A percentile compares a stretch with the other conserved stretches of the same genome.
Evolutionary conservation across 495 filamentous ascomycete genomes (phyloP).

Genomic region (Aspergillus sclerotioniger): DNA sequence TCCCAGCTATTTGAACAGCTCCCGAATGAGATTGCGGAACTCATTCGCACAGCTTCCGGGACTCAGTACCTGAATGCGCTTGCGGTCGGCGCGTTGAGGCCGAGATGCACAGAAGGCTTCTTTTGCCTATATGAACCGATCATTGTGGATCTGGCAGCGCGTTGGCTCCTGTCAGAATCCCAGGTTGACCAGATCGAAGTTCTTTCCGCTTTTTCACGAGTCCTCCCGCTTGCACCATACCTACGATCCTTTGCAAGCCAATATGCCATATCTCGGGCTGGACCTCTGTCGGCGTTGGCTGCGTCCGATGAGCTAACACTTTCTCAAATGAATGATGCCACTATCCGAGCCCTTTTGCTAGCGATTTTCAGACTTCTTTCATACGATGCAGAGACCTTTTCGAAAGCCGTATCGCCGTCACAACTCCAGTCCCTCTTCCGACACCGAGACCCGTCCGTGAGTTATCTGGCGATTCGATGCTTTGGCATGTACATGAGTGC

Average conservation of each 20-base stretch:
- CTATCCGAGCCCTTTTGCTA: constrained; percentile 52
- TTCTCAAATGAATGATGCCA: constrained; percentile 34
- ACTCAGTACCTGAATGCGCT: constrained; percentile 68
- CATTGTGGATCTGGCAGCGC: constrained; percentile 75
- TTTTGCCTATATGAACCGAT: constrained; percentile 68
- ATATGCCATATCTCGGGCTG: constrained; percentile 43
- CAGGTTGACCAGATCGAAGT: constrained; percentile 47
- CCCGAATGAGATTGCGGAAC: constrained; percentile 61
- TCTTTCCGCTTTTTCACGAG: constrained; percentile 71
- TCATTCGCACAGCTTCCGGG: constrained; percentile 61
- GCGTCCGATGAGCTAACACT: constrained; percentile 39
- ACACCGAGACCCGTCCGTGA: constrained; percentile 57
- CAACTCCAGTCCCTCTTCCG: constrained; percentile 65
- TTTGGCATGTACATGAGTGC: constrained; percentile 75
- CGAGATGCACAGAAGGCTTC: constrained; percentile 62
- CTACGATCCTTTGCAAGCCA: constrained; percentile 51
- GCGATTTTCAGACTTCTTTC: constrained; percentile 73
- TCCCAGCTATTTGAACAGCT: constrained; percentile 51
- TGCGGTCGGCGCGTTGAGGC: constrained; percentile 62
- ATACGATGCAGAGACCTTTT: constrained; percentile 66
- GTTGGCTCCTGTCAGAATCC: constrained; percentile 59
- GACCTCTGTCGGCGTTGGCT: constrained; percentile 40
- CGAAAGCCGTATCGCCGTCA: constrained; percentile 57
- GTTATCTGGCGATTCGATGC: constrained; percentile 78
- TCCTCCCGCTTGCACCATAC: constrained; percentile 76